These are phyloP conservation scores for Plasmodium ovale DNA, from an alignment of 169 alveolate species.

Conservation along the genomic window DNA sequence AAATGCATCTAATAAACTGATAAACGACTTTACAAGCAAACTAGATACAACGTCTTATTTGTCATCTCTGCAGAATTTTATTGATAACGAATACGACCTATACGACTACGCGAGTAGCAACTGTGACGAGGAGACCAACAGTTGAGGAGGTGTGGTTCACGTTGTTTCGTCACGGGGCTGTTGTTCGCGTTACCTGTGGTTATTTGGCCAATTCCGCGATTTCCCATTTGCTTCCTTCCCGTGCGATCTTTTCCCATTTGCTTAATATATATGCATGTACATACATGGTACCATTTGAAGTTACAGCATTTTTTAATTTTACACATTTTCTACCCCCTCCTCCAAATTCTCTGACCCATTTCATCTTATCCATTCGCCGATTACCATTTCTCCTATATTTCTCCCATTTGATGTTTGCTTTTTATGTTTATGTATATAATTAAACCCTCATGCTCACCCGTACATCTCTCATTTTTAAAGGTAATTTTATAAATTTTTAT, in stretches of 20 bases:
- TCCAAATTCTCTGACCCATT: neutral
- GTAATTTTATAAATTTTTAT: neutral
- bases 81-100: slow-evolving; percentile 39
- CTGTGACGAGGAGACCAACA: slow-evolving; percentile 47
- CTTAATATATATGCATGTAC: neutral
- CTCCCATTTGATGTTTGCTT: slow-evolving; percentile 21
- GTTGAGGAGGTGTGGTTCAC: neutral
- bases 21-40: slow-evolving; percentile 73
- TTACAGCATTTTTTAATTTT: neutral
- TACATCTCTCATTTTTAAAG: neutral
- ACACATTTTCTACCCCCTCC: neutral
- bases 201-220: no score
- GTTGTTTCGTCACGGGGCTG: no score
- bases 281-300: slow-evolving; percentile 4
- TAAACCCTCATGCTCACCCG: neutral
- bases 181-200: no score
- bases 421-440: slow-evolving; percentile 30
- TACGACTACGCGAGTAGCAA: slow-evolving; percentile 55
- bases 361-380: neutral
- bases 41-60: slow-evolving; percentile 55
- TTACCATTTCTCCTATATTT: neutral
- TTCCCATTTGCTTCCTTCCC: no score
- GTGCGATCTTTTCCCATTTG: no score
- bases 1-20: slow-evolving; percentile 72
- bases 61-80: slow-evolving; percentile 37